Evolutionary conservation across 345 rosid genomes (phyloP).

Genomic region (Passiflora organensis): DNA sequence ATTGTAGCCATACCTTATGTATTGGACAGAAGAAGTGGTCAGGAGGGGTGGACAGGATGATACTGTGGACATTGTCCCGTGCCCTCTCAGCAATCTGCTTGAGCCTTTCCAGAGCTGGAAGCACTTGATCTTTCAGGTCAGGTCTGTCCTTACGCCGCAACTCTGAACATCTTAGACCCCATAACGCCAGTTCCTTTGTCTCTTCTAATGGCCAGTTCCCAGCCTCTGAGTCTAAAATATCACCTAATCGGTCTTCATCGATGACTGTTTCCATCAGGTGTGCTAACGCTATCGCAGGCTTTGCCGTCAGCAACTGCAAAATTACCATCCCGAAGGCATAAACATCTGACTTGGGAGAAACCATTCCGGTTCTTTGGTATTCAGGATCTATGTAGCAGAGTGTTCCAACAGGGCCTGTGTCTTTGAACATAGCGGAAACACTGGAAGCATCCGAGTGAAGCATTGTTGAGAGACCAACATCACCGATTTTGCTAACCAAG

Average conservation of each 20-base stretch:
- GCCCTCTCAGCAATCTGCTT: slow-evolving; percentile 48
- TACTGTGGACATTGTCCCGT: slow-evolving; percentile 14
- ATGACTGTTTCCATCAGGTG: slow-evolving; percentile 61
- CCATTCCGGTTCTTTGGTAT: slow-evolving; percentile 74
- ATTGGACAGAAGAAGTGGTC: slow-evolving; percentile 75
- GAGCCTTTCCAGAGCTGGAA: slow-evolving; percentile 61
- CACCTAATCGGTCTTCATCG: slow-evolving; percentile 26
- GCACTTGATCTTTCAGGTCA: slow-evolving; percentile 49
- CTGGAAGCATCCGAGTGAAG: slow-evolving; percentile 34
- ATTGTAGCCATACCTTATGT: slow-evolving; percentile 42
- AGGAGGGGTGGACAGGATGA: slow-evolving; percentile 35
- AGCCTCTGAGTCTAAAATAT: slow-evolving; percentile 62
- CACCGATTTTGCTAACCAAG: slow-evolving; percentile 85
- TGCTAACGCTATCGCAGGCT: slow-evolving; percentile 66
- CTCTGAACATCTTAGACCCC: slow-evolving; percentile 76
- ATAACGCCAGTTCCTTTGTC: slow-evolving; percentile 55
- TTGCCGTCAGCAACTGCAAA: slow-evolving; percentile 73
- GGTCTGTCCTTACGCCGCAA: slow-evolving; percentile 72
- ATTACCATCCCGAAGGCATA: slow-evolving; percentile 83
- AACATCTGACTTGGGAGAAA: slow-evolving; percentile 71
- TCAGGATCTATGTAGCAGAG: slow-evolving; percentile 86
- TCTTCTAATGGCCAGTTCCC: slow-evolving; percentile 77
- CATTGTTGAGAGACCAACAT: slow-evolving; percentile 76
- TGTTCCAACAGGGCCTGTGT: slow-evolving; percentile 74
- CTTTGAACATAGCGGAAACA: slow-evolving; percentile 34